Base-by-base conservation (phyloP, 108 stramenopile genomes). In the Aurantiochytrium sp. region DNA sequence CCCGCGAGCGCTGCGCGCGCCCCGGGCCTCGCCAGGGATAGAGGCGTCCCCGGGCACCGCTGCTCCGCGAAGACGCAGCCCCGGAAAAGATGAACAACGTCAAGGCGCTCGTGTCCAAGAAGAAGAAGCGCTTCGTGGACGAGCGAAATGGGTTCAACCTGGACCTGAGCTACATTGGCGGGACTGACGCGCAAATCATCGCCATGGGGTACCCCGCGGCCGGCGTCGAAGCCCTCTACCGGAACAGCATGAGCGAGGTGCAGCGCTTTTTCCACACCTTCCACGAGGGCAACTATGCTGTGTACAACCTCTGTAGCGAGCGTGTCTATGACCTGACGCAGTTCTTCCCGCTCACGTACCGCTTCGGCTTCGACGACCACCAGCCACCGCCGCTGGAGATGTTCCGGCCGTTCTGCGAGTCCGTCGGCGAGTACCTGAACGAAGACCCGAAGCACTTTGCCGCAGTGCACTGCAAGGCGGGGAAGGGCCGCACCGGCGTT, bases 381-480 rank as follows among this genome's bases (percentile, higher is more conserved):
- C 88, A 90, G 15, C 90, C 92, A 45, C 92, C 92, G 24, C 92
- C 93, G 53, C 52, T 94, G 54, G 87, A 88, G 52, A 91, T 91
- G 36, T 73, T 94, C 30, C 32, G 53, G 5, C 37, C 54, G n/a
- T 94, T 94, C 42, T 93, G 92, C 54, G 89, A 93, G 37, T 48
- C 34, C 55, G 90, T 89, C 0, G 89, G 93, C 59, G 85, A 55
- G 22, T 94, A 87, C 87, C 90, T 94, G 31, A 89, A 89, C 37
- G 85, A 42, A 17, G 55, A 92, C 52, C 54, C 88, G 55, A 42
- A 87, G 36, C 90, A 93, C 68, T 92, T 94, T 2, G 93, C 92
- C 2, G 88, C 89, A 8, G 73, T 94, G 42, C 93, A 94, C 85
- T 94, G 93, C 92, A 94, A 94, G 91, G 93, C 93, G 24, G 93